phyloP scores from a whole-genome alignment of 148 eudicot genomes.

The Simmondsia chinensis region DNA sequence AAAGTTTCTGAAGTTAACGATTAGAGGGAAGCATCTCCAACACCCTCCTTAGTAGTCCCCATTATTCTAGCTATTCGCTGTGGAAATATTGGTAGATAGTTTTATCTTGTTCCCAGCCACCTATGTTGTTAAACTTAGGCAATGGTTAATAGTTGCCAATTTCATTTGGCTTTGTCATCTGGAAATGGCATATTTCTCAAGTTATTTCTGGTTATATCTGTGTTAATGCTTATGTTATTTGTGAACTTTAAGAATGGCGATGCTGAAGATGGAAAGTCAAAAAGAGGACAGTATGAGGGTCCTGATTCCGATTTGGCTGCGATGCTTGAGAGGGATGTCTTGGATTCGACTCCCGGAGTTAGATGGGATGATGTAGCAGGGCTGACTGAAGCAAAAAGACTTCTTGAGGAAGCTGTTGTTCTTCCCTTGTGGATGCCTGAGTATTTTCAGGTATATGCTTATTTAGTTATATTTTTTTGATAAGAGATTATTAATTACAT shows the following conservation, averaged over 20 bases:
- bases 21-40: too few species aligned
- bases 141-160: too few species aligned
- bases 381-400: slow-evolving; percentile 90
- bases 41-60: too few species aligned
- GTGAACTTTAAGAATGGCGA: slow-evolving; percentile 61
- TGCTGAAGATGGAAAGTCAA: slow-evolving; percentile 86
- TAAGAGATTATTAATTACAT: background rate
- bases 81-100: too few species aligned
- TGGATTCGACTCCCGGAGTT: slow-evolving; percentile 90
- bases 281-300: slow-evolving; percentile 84
- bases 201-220: background rate
- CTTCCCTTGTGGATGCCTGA: slow-evolving; percentile 99
- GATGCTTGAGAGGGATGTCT: slow-evolving; percentile 99
- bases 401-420: slow-evolving; percentile 99
- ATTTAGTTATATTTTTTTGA: slow-evolving; percentile 3
- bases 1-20: too few species aligned
- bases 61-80: too few species aligned
- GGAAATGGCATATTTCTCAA: background rate
- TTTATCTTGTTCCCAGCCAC: too few species aligned
- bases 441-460: slow-evolving; percentile 75
- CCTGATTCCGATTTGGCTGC: slow-evolving; percentile 98
- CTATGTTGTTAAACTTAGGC: too few species aligned
- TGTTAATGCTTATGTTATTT: slow-evolving; percentile 3
- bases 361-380: slow-evolving; percentile 99
- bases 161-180: background rate